A percentile compares a stretch with the other conserved stretches of the same genome.
phyloP scores from a whole-genome alignment of 2,329 filamentous ascomycete species.

The Pyricularia sp. region DNA sequence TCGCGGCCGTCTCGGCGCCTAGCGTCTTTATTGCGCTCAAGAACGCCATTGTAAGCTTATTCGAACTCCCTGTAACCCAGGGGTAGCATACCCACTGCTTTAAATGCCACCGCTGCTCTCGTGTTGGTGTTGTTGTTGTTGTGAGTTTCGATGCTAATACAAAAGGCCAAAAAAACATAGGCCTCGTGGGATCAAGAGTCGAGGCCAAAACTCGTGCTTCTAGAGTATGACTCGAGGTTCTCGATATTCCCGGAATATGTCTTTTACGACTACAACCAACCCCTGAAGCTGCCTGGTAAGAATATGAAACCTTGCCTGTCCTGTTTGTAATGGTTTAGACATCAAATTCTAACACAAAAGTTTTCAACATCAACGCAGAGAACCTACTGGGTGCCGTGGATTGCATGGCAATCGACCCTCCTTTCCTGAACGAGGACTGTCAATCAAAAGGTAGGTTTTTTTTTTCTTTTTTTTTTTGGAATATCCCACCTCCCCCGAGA shows the following conservation, averaged over 20 bases:
- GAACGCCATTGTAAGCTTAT: conserved; percentile 31
- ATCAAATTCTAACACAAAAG: conserved; percentile 5
- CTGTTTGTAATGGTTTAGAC: background rate
- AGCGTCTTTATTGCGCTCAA: conserved; percentile 71
- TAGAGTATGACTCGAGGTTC: conserved; percentile 70
- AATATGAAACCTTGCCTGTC: background rate
- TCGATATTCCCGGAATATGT: conserved; percentile 64
- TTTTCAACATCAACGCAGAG: background rate
- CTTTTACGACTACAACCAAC: conserved; percentile 64
- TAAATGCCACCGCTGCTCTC: no score
- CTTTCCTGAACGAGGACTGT: conserved; percentile 72
- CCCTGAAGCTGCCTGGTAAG: conserved; percentile 34
- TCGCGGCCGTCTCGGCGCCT: conserved; percentile 65
- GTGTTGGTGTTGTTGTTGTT: no score
- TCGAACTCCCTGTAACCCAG: background rate
- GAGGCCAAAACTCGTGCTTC: conserved; percentile 51
- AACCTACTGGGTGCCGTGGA: conserved; percentile 56
- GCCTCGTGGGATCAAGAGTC: conserved; percentile 14
- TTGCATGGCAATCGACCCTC: conserved; percentile 66
- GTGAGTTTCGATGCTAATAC: no score
- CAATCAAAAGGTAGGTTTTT: conserved; percentile 67
- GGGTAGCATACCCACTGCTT: background rate
- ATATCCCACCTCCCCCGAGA: no score
- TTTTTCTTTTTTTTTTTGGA: no score
- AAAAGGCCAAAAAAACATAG: background rate